Conservation (phyloP, 75 land plant species). For the Selaginella tamariscina region DNA sequence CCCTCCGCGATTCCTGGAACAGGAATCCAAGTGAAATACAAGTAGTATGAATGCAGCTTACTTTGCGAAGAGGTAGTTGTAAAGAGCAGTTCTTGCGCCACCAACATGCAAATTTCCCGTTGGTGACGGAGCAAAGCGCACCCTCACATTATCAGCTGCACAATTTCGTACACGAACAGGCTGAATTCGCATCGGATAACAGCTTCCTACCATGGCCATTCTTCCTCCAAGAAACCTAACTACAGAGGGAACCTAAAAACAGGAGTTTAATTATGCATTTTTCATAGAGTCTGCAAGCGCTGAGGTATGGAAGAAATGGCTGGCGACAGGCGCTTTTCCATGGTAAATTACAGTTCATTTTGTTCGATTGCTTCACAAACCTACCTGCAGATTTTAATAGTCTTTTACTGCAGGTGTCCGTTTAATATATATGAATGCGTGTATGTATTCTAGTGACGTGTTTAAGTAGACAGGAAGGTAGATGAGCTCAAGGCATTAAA, state of each 20-base stretch:
- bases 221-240: neutral
- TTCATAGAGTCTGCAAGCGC: neutral
- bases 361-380: neutral
- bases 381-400: too few species aligned
- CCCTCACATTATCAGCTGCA: slow-evolving; percentile 35
- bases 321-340: neutral
- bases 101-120: slow-evolving; percentile 97
- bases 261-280: neutral
- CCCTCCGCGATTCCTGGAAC: slow-evolving; percentile 68
- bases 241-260: neutral
- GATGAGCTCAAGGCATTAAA: too few species aligned
- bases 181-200: neutral
- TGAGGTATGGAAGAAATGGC: neutral
- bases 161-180: neutral
- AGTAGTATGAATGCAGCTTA: slow-evolving; percentile 13
- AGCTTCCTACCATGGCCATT: neutral
- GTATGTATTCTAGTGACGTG: too few species aligned
- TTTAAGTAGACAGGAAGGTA: too few species aligned
- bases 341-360: neutral
- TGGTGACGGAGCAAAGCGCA: slow-evolving; percentile 96
- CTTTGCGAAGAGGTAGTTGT: slow-evolving; percentile 88
- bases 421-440: too few species aligned
- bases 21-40: neutral
- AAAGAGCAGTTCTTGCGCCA: slow-evolving; percentile 92
- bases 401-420: too few species aligned